Evolutionary conservation across 805 yeast species (phyloP), one percentile per base, ranked within the genome.

Genomic region (Metschnikowia hibisci): DNA sequence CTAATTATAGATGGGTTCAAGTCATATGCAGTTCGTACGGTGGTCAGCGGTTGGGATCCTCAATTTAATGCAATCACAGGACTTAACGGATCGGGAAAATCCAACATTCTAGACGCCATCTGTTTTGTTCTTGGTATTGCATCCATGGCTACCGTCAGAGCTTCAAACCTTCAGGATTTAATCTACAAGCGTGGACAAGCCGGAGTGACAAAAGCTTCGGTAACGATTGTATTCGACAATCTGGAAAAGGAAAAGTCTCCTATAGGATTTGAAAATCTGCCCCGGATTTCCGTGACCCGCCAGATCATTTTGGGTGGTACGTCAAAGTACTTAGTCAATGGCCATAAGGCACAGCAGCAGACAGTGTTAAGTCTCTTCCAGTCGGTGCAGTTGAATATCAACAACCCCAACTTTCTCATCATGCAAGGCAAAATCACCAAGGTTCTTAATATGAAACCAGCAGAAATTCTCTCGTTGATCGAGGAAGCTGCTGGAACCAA

Each of bases 391-490:
- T 76, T 93, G 49, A 93, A 93, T 60, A 91, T 93, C 62, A 93
- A 93, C 63, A 93, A 91, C 60, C 99, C 99, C 26, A 93, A 93
- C 62, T 93, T 93, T 65, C 74, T 93, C 54, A 93, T 93, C 57
- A 93, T 95, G 99, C 99, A 93, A 66, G 99, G 99, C 47, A 87
- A 89, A 61, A 93, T 95, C 66, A 95, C 99, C 27, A 91, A 93
- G 62, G 97, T 93, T 51, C 74, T 93, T 56, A 93, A 93, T 62
- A 93, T 93, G 98, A 88, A 87, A 55, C 95, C 99, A 1, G 70
- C 80, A 1, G 98, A 93, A 62, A 86, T 91, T 32, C 66, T 93
- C 50, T 82, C 96, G 4, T 73, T 93, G 53, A 88, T 93, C 42
- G 99, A 93, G 64, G 99, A 93, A 66, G 99, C 99, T 0, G 96